Evolutionary conservation across 164 flowering plant species (phyloP).

Genomic region (Vitis rupestris): DNA sequence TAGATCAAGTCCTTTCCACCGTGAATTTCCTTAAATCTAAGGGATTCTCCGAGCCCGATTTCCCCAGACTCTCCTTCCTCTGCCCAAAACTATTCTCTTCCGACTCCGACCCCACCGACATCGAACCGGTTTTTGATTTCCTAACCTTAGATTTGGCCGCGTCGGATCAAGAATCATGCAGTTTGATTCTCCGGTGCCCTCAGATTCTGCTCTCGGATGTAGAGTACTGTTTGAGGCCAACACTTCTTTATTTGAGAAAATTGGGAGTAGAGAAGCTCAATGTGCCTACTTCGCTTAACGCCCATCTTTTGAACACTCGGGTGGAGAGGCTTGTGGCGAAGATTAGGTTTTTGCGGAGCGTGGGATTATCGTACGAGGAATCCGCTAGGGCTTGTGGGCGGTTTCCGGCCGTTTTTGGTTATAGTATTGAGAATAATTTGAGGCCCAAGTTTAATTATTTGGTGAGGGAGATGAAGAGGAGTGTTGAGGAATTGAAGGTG

Average conservation of each 20-base stretch:
- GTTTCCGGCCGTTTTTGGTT: conserved; percentile 71
- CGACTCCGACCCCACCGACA: conserved; percentile 27
- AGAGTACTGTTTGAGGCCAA: conserved; percentile 52
- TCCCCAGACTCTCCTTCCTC: conserved; percentile 46
- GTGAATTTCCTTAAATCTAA: conserved; percentile 52
- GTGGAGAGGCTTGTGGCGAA: conserved; percentile 35
- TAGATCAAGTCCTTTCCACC: conserved; percentile 31
- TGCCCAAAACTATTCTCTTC: conserved; percentile 50
- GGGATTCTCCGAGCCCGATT: conserved; percentile 54
- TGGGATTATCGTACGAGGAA: conserved; percentile 51
- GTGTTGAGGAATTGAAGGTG: conserved; percentile 51
- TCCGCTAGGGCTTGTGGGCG: conserved; percentile 44
- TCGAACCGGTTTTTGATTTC: conserved; percentile 60
- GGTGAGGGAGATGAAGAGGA: conserved; percentile 53
- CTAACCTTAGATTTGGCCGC: conserved; percentile 40
- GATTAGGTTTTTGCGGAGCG: conserved; percentile 40
- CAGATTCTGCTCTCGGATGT: conserved; percentile 45
- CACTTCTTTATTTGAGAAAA: conserved; percentile 39
- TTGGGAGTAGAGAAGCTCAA: conserved; percentile 52
- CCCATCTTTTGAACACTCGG: conserved; percentile 56
- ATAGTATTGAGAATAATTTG: conserved; percentile 53
- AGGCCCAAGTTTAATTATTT: conserved; percentile 60
- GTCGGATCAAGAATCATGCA: conserved; percentile 31
- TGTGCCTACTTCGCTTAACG: conserved; percentile 46
- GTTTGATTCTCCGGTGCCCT: conserved; percentile 49